Percentiles rank a stretch among this genome's conserved stretches.
Evolutionary conservation across 2,329 filamentous ascomycete genomes (phyloP).

Genomic region (Plectosphaerella cucumerina): DNA sequence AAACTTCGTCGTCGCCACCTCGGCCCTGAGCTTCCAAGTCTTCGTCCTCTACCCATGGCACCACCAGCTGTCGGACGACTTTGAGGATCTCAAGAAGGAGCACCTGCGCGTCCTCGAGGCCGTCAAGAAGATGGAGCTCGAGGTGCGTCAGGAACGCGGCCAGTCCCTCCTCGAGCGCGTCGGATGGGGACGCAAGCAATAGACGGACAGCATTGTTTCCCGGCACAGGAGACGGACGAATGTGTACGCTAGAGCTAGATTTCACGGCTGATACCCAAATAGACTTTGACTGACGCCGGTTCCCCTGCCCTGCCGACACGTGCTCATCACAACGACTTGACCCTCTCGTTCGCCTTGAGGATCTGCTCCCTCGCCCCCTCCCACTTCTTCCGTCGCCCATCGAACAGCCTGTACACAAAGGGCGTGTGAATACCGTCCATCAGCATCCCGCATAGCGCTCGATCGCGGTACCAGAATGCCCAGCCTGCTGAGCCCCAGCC

Average conservation of each 20-base stretch:
- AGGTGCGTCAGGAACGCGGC: slow-evolving; percentile 10
- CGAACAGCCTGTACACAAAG: slow-evolving; percentile 36
- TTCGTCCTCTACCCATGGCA: slow-evolving; percentile 70
- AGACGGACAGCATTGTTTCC: neutral
- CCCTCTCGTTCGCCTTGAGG: slow-evolving; percentile 19
- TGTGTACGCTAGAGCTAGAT: no score
- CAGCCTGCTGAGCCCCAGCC: slow-evolving; percentile 33
- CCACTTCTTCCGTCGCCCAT: slow-evolving; percentile 35
- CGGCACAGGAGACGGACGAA: neutral
- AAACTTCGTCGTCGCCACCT: slow-evolving; percentile 63
- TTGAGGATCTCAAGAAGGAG: slow-evolving; percentile 54
- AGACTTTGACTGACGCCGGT: no score
- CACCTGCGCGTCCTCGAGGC: slow-evolving; percentile 40
- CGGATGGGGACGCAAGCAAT: slow-evolving; percentile 5
- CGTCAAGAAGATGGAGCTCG: slow-evolving; percentile 21
- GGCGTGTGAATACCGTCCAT: slow-evolving; percentile 34
- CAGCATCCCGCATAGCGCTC: slow-evolving; percentile 32
- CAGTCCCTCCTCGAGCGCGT: slow-evolving; percentile 11
- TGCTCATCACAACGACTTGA: neutral
- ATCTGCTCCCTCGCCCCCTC: slow-evolving; percentile 30
- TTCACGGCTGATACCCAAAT: no score
- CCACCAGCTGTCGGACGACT: slow-evolving; percentile 58
- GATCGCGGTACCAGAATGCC: slow-evolving; percentile 37
- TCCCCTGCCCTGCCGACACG: no score
- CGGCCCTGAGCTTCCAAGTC: slow-evolving; percentile 63